These are phyloP conservation scores for Gossypium rotundifolium DNA, from an alignment of 345 rosid genomes.

Conservation along the genomic window DNA sequence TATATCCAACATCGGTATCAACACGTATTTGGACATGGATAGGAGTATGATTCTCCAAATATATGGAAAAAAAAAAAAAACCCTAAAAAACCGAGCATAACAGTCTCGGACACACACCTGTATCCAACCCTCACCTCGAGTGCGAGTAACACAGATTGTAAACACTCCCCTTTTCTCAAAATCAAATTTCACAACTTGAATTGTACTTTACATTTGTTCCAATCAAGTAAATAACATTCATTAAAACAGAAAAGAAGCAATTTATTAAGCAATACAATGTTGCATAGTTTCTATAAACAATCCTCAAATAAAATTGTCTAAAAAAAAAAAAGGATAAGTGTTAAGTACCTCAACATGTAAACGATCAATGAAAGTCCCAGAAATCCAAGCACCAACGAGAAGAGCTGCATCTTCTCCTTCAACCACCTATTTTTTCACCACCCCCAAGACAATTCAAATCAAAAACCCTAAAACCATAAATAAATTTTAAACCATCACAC, in stretches of 20 bases:
- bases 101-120: no score
- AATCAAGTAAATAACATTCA: not conserved
- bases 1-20: no score
- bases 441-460: slow-evolving; percentile 8
- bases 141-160: no score
- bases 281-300: not conserved
- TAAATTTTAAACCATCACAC: not conserved
- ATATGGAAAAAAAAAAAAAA: no score
- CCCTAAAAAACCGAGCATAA: no score
- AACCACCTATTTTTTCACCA: slow-evolving; percentile 51
- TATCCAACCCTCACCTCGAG: no score
- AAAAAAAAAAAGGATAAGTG: not conserved
- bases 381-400: slow-evolving; percentile 82
- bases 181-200: not conserved
- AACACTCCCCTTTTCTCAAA: not conserved
- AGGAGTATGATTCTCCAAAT: no score
- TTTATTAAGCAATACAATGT: not conserved
- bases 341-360: slow-evolving; percentile 72
- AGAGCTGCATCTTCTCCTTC: slow-evolving; percentile 86
- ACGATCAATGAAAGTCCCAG: slow-evolving; percentile 79
- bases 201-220: not conserved
- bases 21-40: no score
- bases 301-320: not conserved
- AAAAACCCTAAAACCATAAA: not conserved
- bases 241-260: not conserved